Percentiles rank a stretch among this genome's conserved stretches.
Conservation (phyloP, 768 basidiomycete species). For the Leccinellum rugosiceps region DNA sequence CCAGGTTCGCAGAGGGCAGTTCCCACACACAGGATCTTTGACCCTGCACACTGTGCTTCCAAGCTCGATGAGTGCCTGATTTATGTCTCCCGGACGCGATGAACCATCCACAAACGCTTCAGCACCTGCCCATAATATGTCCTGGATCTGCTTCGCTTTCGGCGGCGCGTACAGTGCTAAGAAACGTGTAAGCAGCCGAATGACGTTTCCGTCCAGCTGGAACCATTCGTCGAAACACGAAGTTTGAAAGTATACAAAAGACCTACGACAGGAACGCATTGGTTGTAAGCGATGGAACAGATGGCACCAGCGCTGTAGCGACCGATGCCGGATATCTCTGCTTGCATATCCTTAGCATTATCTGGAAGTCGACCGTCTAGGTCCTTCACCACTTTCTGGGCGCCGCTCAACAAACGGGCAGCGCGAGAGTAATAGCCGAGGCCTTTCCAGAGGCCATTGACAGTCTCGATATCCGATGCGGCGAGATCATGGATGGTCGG, state of each 20-base stretch:
- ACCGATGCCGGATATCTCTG: conserved; percentile 82
- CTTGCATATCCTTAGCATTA: conserved; percentile 78
- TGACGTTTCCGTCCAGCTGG: conserved; percentile 89
- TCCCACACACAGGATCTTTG: conserved; percentile 67
- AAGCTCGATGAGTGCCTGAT: conserved; percentile 92
- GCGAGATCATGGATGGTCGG: conserved; percentile 79
- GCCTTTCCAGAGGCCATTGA: conserved; percentile 90
- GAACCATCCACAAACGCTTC: conserved; percentile 57
- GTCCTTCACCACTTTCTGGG: conserved; percentile 69
- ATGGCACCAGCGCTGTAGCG: conserved; percentile 86
- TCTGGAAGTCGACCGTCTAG: conserved; percentile 71
- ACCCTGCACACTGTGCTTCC: conserved; percentile 92
- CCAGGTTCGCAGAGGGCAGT: conserved; percentile 67
- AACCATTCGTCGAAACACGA: background rate
- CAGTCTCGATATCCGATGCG: conserved; percentile 70
- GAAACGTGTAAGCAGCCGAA: conserved; percentile 78
- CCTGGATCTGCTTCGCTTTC: conserved; percentile 73
- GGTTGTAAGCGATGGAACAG: conserved; percentile 84
- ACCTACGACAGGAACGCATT: conserved; percentile 80
- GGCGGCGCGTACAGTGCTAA: conserved; percentile 80
- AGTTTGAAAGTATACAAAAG: background rate
- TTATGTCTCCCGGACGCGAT: conserved; percentile 73
- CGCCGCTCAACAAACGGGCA: conserved; percentile 76
- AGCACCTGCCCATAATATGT: conserved; percentile 82
- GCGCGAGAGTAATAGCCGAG: conserved; percentile 90